Percentiles rank a stretch among this genome's conserved stretches.
Evolutionary conservation across 2,329 filamentous ascomycete species (phyloP).

Genomic region (Zymoseptoria brevis): DNA sequence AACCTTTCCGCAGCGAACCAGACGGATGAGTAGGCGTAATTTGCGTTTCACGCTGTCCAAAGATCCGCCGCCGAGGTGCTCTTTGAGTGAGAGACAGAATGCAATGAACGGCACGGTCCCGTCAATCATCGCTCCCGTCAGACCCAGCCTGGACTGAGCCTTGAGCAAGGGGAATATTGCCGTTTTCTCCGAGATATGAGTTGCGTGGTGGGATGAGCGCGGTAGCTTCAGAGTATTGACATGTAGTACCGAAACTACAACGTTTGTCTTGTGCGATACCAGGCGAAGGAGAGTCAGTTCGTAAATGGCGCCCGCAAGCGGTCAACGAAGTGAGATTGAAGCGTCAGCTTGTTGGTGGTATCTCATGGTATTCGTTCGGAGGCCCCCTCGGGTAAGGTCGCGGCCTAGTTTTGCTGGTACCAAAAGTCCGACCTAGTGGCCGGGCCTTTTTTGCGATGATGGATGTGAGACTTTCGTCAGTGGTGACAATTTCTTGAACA

Average conservation of each 20-base stretch:
- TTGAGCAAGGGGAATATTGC: neutral
- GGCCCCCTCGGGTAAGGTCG: constrained; percentile 12
- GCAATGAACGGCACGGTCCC: constrained; percentile 6
- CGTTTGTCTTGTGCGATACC: neutral
- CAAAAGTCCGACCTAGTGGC: constrained; percentile 4
- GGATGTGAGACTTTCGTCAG: constrained; percentile 2
- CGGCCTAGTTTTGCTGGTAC: constrained; percentile 5
- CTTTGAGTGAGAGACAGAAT: constrained; percentile 6
- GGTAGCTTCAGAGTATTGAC: neutral
- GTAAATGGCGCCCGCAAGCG: constrained; percentile 1
- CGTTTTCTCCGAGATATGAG: neutral
- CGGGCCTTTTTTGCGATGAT: neutral
- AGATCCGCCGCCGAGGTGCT: constrained; percentile 3
- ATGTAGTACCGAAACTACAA: neutral
- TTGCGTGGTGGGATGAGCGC: neutral
- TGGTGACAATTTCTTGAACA: constrained; percentile 6
- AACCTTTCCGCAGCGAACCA: constrained; percentile 6
- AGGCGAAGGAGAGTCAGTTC: neutral
- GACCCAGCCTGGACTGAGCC: constrained; percentile 3
- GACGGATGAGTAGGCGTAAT: constrained; percentile 5
- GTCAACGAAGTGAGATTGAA: constrained; percentile 9
- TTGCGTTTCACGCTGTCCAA: constrained; percentile 14
- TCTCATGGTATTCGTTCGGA: constrained; percentile 11
- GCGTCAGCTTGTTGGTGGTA: constrained; percentile 11
- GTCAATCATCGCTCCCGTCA: constrained; percentile 12